Base-by-base conservation (phyloP, 495 filamentous ascomycete species). In the Apiosordaria backusii region DNA sequence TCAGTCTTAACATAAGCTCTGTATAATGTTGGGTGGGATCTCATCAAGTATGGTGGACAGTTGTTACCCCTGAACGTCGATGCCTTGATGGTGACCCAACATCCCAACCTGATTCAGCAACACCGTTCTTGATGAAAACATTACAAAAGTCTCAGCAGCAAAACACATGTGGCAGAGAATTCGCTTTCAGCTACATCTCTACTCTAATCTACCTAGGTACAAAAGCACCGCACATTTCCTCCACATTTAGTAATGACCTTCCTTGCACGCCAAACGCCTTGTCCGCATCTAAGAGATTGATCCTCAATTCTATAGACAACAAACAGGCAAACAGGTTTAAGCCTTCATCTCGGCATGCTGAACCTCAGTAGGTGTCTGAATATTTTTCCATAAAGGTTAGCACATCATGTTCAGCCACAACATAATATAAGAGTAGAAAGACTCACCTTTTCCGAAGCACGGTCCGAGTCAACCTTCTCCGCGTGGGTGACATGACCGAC, bases 401-500 rank as follows among this genome's bases (percentile, higher is more conserved):
- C 21, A 57, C n/a, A 22, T 15, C 18, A 4, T 60, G 9, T 6
- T n/a, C 13, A 57, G 16, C 6, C 7, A 9, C 13, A 57, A 57
- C 4, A 3, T 29, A 25, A 60, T 29, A 13, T 7, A 29, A 27
- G 16, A 27, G 18, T 16, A 22, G 24, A 23, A 7, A 27, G 4
- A 2, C 26, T 60, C 15, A 26, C 57, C 10, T 60, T 29, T n/a
- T 60, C 57, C 53, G 19, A 22, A 29, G 19, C 57, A 5, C 24
- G 19, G 26, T 23, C 57, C 26, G 26, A 26, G 10, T 35, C 27
- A 13, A 19, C n/a, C 5, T 27, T 61, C 27, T 27, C 59, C 10
- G 59, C 18, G 16, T 4, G 2, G 5, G 18, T n/a, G n/a, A 45
- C 59, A 25, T 68, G 64, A 1, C 68, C 68, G 27, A 70, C 67